phyloP scores from a whole-genome alignment of 805 yeast species.

The Metschnikowia corniflorae region DNA sequence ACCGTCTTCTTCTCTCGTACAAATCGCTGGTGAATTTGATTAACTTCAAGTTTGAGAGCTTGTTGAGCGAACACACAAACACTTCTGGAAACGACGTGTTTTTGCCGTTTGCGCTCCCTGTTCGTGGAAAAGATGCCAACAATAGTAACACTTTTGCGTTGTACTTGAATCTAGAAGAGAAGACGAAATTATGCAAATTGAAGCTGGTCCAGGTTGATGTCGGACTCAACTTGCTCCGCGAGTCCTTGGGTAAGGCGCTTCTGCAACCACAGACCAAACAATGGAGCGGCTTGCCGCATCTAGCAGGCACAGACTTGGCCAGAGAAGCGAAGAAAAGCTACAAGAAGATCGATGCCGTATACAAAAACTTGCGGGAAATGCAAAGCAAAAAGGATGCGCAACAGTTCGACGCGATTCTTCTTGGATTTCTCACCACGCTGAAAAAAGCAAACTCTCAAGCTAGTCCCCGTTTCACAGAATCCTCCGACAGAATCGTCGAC shows the following conservation, averaged over 20 bases:
- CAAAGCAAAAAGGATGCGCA: slow-evolving; percentile 3
- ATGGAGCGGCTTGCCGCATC: slow-evolving; percentile 27
- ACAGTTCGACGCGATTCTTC: slow-evolving; percentile 23
- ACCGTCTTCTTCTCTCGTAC: slow-evolving; percentile 43
- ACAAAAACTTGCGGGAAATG: slow-evolving; percentile 11
- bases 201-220: slow-evolving; percentile 50
- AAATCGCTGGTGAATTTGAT: slow-evolving; percentile 40
- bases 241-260: slow-evolving; percentile 65
- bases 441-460: not conserved
- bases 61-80: slow-evolving; percentile 30
- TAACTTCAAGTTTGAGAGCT: slow-evolving; percentile 43
- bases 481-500: slow-evolving; percentile 64
- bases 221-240: slow-evolving; percentile 65
- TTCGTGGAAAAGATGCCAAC: slow-evolving; percentile 42
- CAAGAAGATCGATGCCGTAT: slow-evolving; percentile 19
- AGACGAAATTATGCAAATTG: slow-evolving; percentile 42
- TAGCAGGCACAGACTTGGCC: slow-evolving; percentile 22
- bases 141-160: slow-evolving; percentile 41
- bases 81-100: slow-evolving; percentile 25
- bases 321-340: slow-evolving; percentile 10
- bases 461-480: slow-evolving; percentile 37
- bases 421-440: slow-evolving; percentile 19
- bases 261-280: not conserved
- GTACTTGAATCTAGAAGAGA: slow-evolving; percentile 37
- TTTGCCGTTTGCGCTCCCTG: slow-evolving; percentile 23